A percentile compares a stretch with the other conserved stretches of the same genome.
phyloP scores from a whole-genome alignment of 2,329 filamentous ascomycete species.

The Fusarium sacchari region DNA sequence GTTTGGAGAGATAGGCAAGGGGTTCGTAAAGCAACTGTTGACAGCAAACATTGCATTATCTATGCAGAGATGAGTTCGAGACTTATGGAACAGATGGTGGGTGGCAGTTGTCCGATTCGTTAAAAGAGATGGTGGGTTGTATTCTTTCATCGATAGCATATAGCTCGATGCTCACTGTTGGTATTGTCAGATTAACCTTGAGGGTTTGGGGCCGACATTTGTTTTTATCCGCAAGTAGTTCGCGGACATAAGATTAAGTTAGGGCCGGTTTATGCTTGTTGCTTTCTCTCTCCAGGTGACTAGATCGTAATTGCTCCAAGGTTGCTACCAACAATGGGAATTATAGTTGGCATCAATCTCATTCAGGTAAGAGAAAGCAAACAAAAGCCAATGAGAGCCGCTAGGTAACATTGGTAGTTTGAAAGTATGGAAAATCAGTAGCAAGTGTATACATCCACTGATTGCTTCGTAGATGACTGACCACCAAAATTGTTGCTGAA shows the following conservation, averaged over 20 bases:
- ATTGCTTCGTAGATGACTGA: neutral
- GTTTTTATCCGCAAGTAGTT: neutral
- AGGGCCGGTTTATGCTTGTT: neutral
- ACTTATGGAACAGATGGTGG: constrained; percentile 72
- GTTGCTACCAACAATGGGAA: neutral
- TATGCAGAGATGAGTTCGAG: constrained; percentile 72
- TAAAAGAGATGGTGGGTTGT: neutral
- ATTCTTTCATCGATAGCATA: neutral
- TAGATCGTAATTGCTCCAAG: neutral
- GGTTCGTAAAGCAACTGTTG: constrained; percentile 63
- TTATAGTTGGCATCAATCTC: neutral
- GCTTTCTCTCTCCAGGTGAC: neutral
- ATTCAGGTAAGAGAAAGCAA: neutral
- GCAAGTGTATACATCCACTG: neutral
- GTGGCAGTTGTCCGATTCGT: neutral
- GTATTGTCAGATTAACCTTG: neutral
- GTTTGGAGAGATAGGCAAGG: constrained; percentile 69
- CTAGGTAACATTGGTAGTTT: neutral
- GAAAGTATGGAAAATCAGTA: neutral
- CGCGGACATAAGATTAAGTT: neutral
- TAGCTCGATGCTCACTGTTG: neutral
- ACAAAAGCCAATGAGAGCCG: neutral
- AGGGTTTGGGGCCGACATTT: neutral
- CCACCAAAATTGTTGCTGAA: neutral
- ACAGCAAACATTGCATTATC: constrained; percentile 74